A percentile compares a stretch with the other conserved stretches of the same genome.
phyloP scores from a whole-genome alignment of 768 basidiomycete genomes.

The Amanita rubescens region DNA sequence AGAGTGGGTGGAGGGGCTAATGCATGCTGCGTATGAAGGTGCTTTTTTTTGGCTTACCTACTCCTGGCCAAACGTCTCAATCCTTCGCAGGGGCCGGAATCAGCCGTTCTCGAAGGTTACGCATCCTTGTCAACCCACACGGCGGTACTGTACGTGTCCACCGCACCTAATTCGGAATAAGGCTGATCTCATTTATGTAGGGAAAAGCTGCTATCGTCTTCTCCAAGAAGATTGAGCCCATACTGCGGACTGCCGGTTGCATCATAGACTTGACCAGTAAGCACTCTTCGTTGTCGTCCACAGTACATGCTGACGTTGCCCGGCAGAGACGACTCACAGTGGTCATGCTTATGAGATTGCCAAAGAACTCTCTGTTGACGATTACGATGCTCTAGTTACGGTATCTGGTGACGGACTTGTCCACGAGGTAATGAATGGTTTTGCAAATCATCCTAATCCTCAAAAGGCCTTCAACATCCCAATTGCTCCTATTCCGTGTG shows the following conservation, averaged over 20 bases:
- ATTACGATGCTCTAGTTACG: constrained; percentile 64
- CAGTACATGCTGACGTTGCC: neutral
- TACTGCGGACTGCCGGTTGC: constrained; percentile 63
- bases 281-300: constrained; percentile 18
- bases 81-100: constrained; percentile 32
- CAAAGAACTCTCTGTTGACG: constrained; percentile 41
- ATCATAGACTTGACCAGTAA: constrained; percentile 53
- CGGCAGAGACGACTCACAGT: constrained; percentile 50
- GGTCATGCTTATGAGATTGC: constrained; percentile 65
- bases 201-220: constrained; percentile 54
- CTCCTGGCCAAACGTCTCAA: neutral
- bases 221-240: constrained; percentile 55
- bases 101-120: constrained; percentile 48
- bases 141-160: constrained; percentile 62
- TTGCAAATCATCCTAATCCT: constrained; percentile 57
- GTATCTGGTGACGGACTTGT: constrained; percentile 82
- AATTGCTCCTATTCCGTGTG: constrained; percentile 72
- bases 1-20: constrained; percentile 49
- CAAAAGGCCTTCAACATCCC: constrained; percentile 58
- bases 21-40: constrained; percentile 62
- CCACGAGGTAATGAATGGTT: constrained; percentile 81
- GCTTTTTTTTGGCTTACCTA: constrained; percentile 7
- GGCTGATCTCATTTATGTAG: constrained; percentile 26
- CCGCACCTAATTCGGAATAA: constrained; percentile 1
- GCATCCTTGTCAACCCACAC: constrained; percentile 71